phyloP scores from a whole-genome alignment of 441 rosid species.

The Sinapis alba region DNA sequence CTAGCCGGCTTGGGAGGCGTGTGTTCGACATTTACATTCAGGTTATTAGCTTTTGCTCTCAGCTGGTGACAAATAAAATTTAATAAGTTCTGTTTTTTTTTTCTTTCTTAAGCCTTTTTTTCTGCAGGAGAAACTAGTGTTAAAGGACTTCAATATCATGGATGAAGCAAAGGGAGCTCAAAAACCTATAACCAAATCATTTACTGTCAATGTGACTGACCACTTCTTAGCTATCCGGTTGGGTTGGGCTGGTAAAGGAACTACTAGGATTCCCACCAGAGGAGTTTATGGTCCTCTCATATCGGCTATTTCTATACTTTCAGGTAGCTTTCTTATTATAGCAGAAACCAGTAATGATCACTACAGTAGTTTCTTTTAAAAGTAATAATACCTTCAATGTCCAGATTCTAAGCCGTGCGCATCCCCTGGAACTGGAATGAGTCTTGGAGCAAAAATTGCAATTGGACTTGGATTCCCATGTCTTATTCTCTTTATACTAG shows the following conservation, averaged over 20 bases:
- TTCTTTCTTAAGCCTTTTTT: conserved; percentile 13
- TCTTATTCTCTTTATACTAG: conserved; percentile 44
- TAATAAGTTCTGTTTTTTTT: background rate
- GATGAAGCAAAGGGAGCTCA: conserved; percentile 50
- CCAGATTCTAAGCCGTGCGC: conserved; percentile 52
- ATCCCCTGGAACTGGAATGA: conserved; percentile 26
- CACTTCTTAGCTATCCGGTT: conserved; percentile 60
- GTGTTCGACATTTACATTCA: conserved; percentile 65
- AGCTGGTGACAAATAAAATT: conserved; percentile 4
- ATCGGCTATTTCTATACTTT: conserved; percentile 60
- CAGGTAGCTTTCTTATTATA: conserved; percentile 46
- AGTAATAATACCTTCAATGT: conserved; percentile 12
- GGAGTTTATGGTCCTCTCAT: conserved; percentile 74
- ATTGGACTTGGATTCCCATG: conserved; percentile 38
- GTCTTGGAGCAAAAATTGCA: conserved; percentile 30
- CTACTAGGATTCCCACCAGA: conserved; percentile 58
- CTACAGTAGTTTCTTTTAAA: background rate
- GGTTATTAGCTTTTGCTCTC: conserved; percentile 40
- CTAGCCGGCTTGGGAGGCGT: conserved; percentile 59
- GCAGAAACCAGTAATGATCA: background rate
- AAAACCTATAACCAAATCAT: conserved; percentile 41
- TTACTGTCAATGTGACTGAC: conserved; percentile 44
- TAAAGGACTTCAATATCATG: conserved; percentile 57
- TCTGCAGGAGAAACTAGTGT: conserved; percentile 49
- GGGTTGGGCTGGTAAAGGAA: conserved; percentile 76